Conservation (phyloP, 2,329 filamentous ascomycete genomes). For the Ophiostoma triangulosporum region DNA sequence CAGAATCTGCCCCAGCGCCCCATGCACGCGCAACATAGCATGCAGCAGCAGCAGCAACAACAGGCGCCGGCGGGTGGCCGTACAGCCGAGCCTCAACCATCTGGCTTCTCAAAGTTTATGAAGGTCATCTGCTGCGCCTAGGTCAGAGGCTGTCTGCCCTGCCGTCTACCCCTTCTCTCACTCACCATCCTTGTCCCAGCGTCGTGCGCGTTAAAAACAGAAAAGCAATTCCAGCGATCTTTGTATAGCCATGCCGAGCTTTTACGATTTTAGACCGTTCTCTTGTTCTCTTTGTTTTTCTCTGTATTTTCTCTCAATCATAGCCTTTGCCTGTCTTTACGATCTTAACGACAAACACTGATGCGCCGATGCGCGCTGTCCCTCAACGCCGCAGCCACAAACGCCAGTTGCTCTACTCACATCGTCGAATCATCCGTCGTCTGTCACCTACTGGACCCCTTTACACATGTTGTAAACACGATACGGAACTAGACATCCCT, state of each 20-base stretch:
- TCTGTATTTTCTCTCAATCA: not conserved
- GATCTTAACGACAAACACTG: not conserved
- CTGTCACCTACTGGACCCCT: not conserved
- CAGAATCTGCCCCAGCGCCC: conserved; percentile 65
- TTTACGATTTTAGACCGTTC: not conserved
- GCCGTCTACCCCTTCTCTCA: not conserved
- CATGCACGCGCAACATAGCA: conserved; percentile 45
- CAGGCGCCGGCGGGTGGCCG: conserved; percentile 35
- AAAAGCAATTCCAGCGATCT: not conserved
- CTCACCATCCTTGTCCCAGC: not conserved
- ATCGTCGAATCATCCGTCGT: not conserved
- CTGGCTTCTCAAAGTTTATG: conserved; percentile 82
- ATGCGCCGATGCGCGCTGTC: not conserved
- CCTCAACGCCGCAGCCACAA: not conserved
- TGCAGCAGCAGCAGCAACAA: conserved; percentile 34
- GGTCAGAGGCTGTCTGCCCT: not conserved
- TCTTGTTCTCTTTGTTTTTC: not conserved
- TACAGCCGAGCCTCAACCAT: conserved; percentile 57
- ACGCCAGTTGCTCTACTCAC: not conserved
- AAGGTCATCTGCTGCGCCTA: conserved; percentile 85
- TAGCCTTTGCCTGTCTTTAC: not conserved
- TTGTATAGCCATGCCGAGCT: not conserved
- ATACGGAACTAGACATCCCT: not conserved
- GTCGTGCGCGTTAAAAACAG: not conserved
- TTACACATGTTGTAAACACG: not conserved